Base-by-base conservation (phyloP, 1,284 basidiomycete genomes). In the Heterobasidion parviporum region DNA sequence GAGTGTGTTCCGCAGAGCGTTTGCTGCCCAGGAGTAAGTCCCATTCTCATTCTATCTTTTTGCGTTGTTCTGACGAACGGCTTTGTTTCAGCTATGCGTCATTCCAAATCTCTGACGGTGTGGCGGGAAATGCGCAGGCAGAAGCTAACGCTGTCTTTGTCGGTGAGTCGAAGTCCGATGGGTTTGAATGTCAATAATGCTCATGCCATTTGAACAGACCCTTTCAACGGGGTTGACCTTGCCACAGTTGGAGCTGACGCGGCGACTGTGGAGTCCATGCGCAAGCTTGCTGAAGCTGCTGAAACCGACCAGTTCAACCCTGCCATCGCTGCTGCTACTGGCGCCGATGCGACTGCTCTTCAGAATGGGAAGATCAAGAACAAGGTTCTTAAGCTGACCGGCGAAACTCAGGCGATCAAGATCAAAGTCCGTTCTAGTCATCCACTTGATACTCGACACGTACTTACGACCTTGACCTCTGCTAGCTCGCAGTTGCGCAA, bases 351-450 rank as follows among this genome's bases (percentile, higher is more conserved):
- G n/a, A 66, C 59, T 48, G 74, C 74, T 16, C 68, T 79, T 10
- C 66, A 72, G 56, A 66, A 66, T 57, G 76, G 77, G 35, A 78
- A 78, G 67, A 77, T 73, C 62, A 72, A 75, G 72, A 78, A 80
- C 71, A 79, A 80, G 68, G 77, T 78, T 34, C 64, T 79, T 35
- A 79, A 79, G 67, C 65, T 79, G 54, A 75, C 74, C 33, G 76
- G 71, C 34, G 67, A 71, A 58, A 64, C 70, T 18, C 72, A 74
- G 61, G 72, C 63, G 38, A 59, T 74, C 12, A 68, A 73, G 55
- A 76, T 76, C 65, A 65, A 71, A 71, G 67, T 26, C 26, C 26
- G 26, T 26, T 26, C 26, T 26, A 26, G 26, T 26, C 26, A 26
- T 26, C 26, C 26, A 26, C 26, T 26, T 26, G 26, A 26, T 26